phyloP scores from a whole-genome alignment of 176 grass and related monocot species.

The Zizania latifolia region DNA sequence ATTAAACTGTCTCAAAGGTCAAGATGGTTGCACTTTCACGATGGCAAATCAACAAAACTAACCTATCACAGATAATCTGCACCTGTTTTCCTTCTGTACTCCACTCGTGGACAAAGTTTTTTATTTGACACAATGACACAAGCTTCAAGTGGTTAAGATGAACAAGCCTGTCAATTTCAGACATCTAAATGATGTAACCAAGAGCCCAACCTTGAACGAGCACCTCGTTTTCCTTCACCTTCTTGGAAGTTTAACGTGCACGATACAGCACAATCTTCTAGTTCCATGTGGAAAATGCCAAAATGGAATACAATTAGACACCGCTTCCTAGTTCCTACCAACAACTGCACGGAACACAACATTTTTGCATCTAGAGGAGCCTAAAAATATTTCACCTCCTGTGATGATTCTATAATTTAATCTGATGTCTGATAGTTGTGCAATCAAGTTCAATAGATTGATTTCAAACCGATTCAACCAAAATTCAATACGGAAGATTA shows the following conservation, averaged over 20 bases:
- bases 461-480: slow-evolving; percentile 1
- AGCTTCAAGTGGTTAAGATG: background rate
- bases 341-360: background rate
- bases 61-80: background rate
- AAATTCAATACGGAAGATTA: background rate
- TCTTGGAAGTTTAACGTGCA: background rate
- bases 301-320: background rate
- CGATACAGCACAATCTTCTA: no score
- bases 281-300: background rate
- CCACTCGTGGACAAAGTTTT: background rate
- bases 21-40: background rate
- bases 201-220: background rate
- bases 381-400: background rate
- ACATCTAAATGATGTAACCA: background rate
- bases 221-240: background rate
- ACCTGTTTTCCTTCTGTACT: background rate
- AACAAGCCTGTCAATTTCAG: background rate
- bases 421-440: background rate
- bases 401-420: background rate
- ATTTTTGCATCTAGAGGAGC: slow-evolving; percentile 8
- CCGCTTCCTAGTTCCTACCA: background rate
- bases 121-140: background rate
- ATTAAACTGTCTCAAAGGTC: background rate
- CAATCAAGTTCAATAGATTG: background rate
- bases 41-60: background rate